Conservation (phyloP, 2,329 filamentous ascomycete genomes). For the Colletotrichum karsti region DNA sequence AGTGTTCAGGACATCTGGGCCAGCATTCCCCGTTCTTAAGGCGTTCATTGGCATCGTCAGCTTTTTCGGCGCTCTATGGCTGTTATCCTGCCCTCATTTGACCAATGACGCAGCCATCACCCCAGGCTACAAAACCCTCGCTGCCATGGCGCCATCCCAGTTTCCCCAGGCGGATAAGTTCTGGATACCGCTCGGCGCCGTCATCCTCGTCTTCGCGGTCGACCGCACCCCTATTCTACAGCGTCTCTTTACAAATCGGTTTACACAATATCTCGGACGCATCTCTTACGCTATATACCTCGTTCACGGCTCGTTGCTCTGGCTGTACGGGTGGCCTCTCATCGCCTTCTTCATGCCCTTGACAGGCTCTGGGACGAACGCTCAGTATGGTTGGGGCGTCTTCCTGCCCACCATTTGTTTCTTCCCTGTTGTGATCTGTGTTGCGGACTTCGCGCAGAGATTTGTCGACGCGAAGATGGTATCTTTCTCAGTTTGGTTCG, state of each 20-base stretch:
- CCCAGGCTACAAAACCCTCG: slow-evolving; percentile 5
- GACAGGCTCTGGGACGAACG: not conserved
- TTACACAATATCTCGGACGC: slow-evolving; percentile 69
- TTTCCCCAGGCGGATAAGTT: not conserved
- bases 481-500: slow-evolving; percentile 9
- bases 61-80: slow-evolving; percentile 2
- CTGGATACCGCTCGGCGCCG: slow-evolving; percentile 11
- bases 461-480: slow-evolving; percentile 12
- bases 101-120: not conserved
- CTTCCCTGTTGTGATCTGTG: not conserved
- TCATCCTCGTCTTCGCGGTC: slow-evolving; percentile 1
- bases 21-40: not conserved
- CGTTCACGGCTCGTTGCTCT: slow-evolving; percentile 70
- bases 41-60: not conserved
- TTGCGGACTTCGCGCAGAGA: slow-evolving; percentile 16
- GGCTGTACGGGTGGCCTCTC: slow-evolving; percentile 53
- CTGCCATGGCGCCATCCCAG: not conserved
- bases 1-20: not conserved
- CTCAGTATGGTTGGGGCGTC: not conserved
- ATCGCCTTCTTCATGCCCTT: not conserved
- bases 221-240: slow-evolving; percentile 53
- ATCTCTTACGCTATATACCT: slow-evolving; percentile 72
- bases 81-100: slow-evolving; percentile 4
- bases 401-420: not conserved
- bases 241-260: slow-evolving; percentile 64